Percentiles rank a stretch among this genome's conserved stretches.
These are phyloP conservation scores for Isatis lusitanica DNA, from an alignment of 441 rosid genomes.

Conservation along the genomic window DNA sequence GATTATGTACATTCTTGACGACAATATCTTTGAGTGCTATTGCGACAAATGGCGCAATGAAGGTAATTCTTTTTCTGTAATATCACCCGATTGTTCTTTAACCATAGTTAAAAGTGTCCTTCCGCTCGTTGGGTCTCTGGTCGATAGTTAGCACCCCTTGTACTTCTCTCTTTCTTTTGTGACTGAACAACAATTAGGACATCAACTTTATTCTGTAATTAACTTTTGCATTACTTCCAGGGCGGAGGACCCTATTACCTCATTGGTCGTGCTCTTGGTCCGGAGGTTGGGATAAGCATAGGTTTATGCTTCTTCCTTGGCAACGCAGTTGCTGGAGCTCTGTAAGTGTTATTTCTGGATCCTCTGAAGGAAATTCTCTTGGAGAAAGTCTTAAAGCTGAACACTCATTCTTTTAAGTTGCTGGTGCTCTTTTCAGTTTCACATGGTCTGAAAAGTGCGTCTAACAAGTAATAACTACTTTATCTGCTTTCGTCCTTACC, in stretches of 20 bases:
- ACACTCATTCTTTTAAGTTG: slow-evolving; percentile 16
- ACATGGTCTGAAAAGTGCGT: slow-evolving; percentile 27
- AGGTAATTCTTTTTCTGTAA: slow-evolving; percentile 49
- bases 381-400: slow-evolving; percentile 15
- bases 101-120: slow-evolving; percentile 1
- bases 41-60: slow-evolving; percentile 99
- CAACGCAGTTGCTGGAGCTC: slow-evolving; percentile 98
- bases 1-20: slow-evolving; percentile 92
- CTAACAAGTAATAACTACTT: neutral
- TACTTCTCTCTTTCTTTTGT: slow-evolving; percentile 12
- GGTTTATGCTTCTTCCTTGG: slow-evolving; percentile 99
- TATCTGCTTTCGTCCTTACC: slow-evolving; percentile 32
- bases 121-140: slow-evolving; percentile 19
- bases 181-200: slow-evolving; percentile 10
- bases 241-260: slow-evolving; percentile 99
- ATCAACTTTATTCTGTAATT: slow-evolving; percentile 1
- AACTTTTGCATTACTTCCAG: slow-evolving; percentile 26
- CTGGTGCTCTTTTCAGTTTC: slow-evolving; percentile 24
- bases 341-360: slow-evolving; percentile 64
- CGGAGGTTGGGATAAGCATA: slow-evolving; percentile 99
- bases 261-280: slow-evolving; percentile 99
- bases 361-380: slow-evolving; percentile 24
- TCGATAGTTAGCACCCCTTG: slow-evolving; percentile 10
- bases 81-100: neutral
- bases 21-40: slow-evolving; percentile 95